Evolutionary conservation across 2,329 filamentous ascomycete genomes (phyloP).

Genomic region (Ambrosiella cleistominuta): DNA sequence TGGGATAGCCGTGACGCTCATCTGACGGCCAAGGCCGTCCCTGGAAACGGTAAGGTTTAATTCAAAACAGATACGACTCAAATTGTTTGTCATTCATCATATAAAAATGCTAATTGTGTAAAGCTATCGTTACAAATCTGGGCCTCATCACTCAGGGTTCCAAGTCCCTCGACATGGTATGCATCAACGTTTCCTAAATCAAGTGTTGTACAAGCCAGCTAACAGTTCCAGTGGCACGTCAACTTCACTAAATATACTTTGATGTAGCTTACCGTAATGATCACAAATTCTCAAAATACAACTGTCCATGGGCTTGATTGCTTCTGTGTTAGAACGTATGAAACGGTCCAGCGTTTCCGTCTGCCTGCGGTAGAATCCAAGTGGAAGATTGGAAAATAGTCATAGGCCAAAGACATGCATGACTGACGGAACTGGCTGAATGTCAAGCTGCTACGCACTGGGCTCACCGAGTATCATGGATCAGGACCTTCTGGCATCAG

Average conservation of each 20-base stretch:
- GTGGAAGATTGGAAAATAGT: no score
- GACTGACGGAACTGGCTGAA: no score
- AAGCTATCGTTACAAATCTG: slow-evolving; percentile 23
- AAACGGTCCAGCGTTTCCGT: no score
- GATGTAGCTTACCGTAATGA: background rate
- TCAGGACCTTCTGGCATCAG: no score
- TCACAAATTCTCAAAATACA: no score
- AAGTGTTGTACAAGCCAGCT: background rate
- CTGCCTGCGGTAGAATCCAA: no score
- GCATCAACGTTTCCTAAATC: slow-evolving; percentile 7
- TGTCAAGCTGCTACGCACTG: no score
- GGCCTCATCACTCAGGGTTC: slow-evolving; percentile 19
- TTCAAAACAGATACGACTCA: background rate
- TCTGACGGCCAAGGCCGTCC: slow-evolving; percentile 16
- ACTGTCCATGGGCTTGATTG: no score
- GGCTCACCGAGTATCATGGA: no score
- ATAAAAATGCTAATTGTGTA: background rate
- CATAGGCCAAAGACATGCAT: no score
- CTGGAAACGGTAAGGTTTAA: slow-evolving; percentile 14
- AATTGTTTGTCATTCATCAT: background rate
- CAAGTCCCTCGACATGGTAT: slow-evolving; percentile 21
- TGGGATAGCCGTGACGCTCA: slow-evolving; percentile 26
- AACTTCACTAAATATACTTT: slow-evolving; percentile 12
- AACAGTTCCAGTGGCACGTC: slow-evolving; percentile 18
- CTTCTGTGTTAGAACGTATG: no score